Evolutionary conservation across 441 rosid genomes (phyloP).

Genomic region (Cnidoscolus chayamansa): DNA sequence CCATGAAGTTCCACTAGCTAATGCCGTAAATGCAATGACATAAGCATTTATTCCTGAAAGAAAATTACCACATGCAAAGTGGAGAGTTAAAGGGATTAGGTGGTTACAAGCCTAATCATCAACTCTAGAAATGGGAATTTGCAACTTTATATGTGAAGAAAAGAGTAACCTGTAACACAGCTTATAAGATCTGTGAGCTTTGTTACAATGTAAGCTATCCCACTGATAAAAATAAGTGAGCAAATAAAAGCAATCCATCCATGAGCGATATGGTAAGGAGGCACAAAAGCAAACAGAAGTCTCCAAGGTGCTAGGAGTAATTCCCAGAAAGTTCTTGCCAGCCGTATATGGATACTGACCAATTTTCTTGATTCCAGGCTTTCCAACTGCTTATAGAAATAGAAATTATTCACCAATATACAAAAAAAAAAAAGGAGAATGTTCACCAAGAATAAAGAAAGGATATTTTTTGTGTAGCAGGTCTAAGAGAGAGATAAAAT

Average conservation of each 20-base stretch:
- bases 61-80: background rate
- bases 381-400: conserved; percentile 57
- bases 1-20: conserved; percentile 92
- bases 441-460: background rate
- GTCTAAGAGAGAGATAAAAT: background rate
- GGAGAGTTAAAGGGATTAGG: background rate
- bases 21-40: conserved; percentile 87
- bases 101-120: conserved; percentile 5
- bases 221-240: conserved; percentile 77
- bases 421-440: background rate
- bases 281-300: conserved; percentile 78
- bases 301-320: conserved; percentile 68
- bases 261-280: conserved; percentile 81
- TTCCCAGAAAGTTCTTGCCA: conserved; percentile 57
- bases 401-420: conserved; percentile 9
- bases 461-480: background rate
- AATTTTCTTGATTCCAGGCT: conserved; percentile 53
- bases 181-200: conserved; percentile 72
- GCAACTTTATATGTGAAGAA: conserved; percentile 8
- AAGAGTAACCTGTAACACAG: conserved; percentile 70
- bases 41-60: conserved; percentile 74
- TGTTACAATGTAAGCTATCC: conserved; percentile 72
- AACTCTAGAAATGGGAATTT: conserved; percentile 7
- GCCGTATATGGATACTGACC: conserved; percentile 34
- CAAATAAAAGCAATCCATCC: conserved; percentile 90